phyloP scores from a whole-genome alignment of 306 rosid genomes.

The Vigna trinervia region DNA sequence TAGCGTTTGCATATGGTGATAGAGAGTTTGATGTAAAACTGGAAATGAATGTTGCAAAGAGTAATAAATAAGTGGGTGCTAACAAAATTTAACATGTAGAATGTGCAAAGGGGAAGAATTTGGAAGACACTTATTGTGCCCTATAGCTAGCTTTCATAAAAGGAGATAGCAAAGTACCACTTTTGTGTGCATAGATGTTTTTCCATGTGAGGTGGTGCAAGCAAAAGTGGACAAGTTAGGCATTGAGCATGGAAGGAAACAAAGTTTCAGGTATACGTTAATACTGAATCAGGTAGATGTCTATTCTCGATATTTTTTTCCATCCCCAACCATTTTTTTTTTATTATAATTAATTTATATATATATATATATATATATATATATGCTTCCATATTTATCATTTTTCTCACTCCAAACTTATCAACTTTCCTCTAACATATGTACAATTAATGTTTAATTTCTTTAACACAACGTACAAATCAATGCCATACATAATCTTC shows the following conservation, averaged over 20 bases:
- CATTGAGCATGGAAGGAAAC: slow-evolving; percentile 63
- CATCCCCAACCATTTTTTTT: neutral
- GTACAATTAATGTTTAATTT: neutral
- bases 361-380: too few relatives aligned
- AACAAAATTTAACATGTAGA: slow-evolving; percentile 47
- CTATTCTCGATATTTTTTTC: slow-evolving; percentile 50
- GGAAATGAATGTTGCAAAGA: slow-evolving; percentile 46
- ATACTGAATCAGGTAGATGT: slow-evolving; percentile 63
- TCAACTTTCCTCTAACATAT: neutral
- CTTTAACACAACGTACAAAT: slow-evolving; percentile 6
- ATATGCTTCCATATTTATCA: slow-evolving; percentile 8
- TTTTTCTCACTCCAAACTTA: neutral
- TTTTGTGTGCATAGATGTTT: slow-evolving; percentile 44
- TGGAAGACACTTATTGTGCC: slow-evolving; percentile 42
- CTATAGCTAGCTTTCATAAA: slow-evolving; percentile 52
- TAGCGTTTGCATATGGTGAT: slow-evolving; percentile 38
- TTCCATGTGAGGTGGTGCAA: slow-evolving; percentile 68
- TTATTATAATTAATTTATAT: too few relatives aligned
- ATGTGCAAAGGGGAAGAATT: slow-evolving; percentile 51
- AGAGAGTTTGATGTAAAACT: slow-evolving; percentile 30
- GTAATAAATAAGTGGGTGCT: slow-evolving; percentile 37
- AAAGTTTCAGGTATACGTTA: slow-evolving; percentile 75
- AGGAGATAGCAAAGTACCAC: slow-evolving; percentile 41
- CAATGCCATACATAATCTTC: neutral
- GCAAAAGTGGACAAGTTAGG: slow-evolving; percentile 67